These are phyloP conservation scores for Lithospermum erythrorhizon DNA, from an alignment of 257 asterid genomes.

Conservation along the genomic window DNA sequence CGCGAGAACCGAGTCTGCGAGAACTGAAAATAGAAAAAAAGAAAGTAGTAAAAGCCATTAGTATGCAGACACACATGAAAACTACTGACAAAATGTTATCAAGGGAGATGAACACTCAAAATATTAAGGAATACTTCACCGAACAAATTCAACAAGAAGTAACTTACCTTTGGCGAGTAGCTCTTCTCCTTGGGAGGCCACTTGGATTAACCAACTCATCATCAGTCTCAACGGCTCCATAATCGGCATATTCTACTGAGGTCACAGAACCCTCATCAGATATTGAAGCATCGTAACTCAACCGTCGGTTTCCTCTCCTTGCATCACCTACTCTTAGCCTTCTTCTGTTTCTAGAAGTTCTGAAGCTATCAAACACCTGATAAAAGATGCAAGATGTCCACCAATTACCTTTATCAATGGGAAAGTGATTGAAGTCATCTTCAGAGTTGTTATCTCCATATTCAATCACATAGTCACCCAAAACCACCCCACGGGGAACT, in stretches of 20 bases:
- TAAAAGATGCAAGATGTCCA: too few relatives aligned
- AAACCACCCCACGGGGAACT: too few relatives aligned
- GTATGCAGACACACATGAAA: too few relatives aligned
- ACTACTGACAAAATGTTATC: too few relatives aligned
- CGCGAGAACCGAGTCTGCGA: too few relatives aligned
- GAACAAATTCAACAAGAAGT: not conserved
- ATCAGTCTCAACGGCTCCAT: conserved; percentile 42
- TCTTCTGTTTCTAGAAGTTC: too few relatives aligned
- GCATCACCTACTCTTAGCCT: conserved; percentile 54
- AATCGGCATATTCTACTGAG: conserved; percentile 50
- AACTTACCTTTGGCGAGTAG: conserved; percentile 49
- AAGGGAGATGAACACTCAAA: too few relatives aligned
- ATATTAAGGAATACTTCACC: not conserved
- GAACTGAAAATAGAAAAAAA: too few relatives aligned
- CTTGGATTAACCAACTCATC: conserved; percentile 44
- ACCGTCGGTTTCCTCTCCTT: conserved; percentile 45
- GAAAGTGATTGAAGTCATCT: conserved; percentile 54
- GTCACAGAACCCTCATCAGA: conserved; percentile 75
- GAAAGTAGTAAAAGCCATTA: too few relatives aligned
- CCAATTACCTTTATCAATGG: conserved; percentile 67
- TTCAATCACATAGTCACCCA: conserved; percentile 84
- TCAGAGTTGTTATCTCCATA: conserved; percentile 71
- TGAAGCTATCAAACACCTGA: too few relatives aligned
- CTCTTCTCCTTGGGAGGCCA: conserved; percentile 40
- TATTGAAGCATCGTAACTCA: conserved; percentile 51